Percentiles rank a stretch among this genome's conserved stretches.
phyloP scores from a whole-genome alignment of 306 rosid genomes.

The Crataegus laevigata region DNA sequence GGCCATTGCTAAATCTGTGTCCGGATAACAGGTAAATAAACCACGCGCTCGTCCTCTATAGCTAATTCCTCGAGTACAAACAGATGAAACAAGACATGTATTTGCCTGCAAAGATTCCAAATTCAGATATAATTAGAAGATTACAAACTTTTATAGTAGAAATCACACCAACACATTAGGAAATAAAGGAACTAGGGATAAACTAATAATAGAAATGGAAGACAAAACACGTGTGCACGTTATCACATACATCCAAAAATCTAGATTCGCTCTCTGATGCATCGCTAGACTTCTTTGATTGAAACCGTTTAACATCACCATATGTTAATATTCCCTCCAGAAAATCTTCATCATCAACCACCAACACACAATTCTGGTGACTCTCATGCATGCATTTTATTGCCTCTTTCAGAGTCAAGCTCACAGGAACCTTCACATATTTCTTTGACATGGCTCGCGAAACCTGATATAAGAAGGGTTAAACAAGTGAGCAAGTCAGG shows the following conservation, averaged over 20 bases:
- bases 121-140: constrained; percentile 8
- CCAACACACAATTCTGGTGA: constrained; percentile 68
- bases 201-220: background rate
- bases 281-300: constrained; percentile 47
- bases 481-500: constrained; percentile 3
- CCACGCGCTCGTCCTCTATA: constrained; percentile 81
- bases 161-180: background rate
- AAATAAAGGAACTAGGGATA: background rate
- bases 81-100: constrained; percentile 63
- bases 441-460: constrained; percentile 73
- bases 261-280: constrained; percentile 35
- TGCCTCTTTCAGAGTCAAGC: constrained; percentile 56
- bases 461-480: constrained; percentile 46
- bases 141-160: background rate
- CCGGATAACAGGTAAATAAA: constrained; percentile 75
- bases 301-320: constrained; percentile 74
- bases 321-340: constrained; percentile 82
- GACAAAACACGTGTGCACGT: background rate
- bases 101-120: constrained; percentile 42
- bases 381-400: constrained; percentile 50
- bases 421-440: constrained; percentile 53
- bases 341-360: constrained; percentile 66
- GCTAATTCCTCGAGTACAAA: constrained; percentile 76
- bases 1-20: constrained; percentile 68
- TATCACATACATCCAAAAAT: constrained; percentile 51